Base-by-base conservation (phyloP, 2,329 filamentous ascomycete genomes). In the Sporothrix schenckii region DNA sequence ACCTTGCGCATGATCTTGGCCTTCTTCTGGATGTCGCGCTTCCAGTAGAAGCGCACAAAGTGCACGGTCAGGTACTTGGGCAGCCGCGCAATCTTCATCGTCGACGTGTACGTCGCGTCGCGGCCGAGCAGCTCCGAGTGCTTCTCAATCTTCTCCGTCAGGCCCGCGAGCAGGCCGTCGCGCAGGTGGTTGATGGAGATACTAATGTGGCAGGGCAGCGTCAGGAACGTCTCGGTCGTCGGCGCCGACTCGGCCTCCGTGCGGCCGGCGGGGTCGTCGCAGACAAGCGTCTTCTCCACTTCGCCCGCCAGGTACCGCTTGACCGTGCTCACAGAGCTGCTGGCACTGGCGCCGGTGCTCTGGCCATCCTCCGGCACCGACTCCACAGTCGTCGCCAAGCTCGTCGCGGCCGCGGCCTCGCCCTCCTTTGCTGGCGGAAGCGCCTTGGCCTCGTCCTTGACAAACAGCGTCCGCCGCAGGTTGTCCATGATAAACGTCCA, bases 1-100 rank as follows among this genome's bases (percentile, higher is more conserved):
- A 99, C 95, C 82, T 98, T 99, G 79, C 94, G 92, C 92, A 99
- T 94, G 76, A 99, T 99, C 86, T 99, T 99, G 75, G 94, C 94
- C 85, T 99, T 99, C 84, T 98, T 98, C 80, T 96, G 91, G 3
- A 92, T 93, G 75, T 97, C 93, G 61, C 91, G 89, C 78, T 97
- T 94, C 95, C 95, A 99, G 83, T 94, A 97, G 83, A 99, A 99
- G 74, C 95, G 92, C 70, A 99, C 92, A 79, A 99, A 97, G 80
- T 99, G 95, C 4, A 99, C 92, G 0, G 95, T 95, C 58, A 99
- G 86, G 79, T 99, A 97, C 80, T 97, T 97, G 21, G 95, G 95
- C 65, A 97, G 84, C 24, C 94, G 90, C 13, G 94, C 88, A 76
- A 99, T 96, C 77, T 90, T 89, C n/a, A 93, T 95, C 3, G 87